Conservation (phyloP, 2,329 filamentous ascomycete genomes). For the Blastomyces gilchristii region DNA sequence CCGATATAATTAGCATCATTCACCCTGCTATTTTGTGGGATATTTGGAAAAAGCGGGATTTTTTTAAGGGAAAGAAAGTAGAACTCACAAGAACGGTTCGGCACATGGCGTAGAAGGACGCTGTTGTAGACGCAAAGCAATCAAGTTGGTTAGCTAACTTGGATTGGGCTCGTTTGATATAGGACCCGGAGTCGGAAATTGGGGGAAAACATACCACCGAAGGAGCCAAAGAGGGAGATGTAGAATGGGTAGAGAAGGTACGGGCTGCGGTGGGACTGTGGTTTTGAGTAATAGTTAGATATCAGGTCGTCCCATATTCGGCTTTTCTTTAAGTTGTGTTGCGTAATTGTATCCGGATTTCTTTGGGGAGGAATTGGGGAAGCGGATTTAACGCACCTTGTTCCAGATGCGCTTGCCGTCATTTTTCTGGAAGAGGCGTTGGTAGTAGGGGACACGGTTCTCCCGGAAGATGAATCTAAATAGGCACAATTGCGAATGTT, state of each 20-base stretch:
- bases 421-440: conserved; percentile 55
- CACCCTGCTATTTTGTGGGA: conserved; percentile 1
- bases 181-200: neutral
- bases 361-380: neutral
- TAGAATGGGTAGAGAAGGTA: conserved; percentile 54
- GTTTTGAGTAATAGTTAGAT: conserved; percentile 7
- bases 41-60: neutral
- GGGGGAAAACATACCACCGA: conserved; percentile 34
- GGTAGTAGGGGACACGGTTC: conserved; percentile 59
- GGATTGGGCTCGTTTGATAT: neutral
- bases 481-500: conserved; percentile 10
- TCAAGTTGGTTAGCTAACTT: conserved; percentile 7
- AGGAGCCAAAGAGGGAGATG: conserved; percentile 39
- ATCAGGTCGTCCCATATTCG: neutral
- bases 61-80: neutral
- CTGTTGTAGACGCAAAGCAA: conserved; percentile 16
- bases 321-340: too few relatives aligned
- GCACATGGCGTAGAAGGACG: conserved; percentile 35
- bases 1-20: conserved; percentile 16
- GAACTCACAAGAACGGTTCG: conserved; percentile 36
- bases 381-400: conserved; percentile 45
- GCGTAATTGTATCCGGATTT: neutral
- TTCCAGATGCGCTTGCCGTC: conserved; percentile 58
- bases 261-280: conserved; percentile 45
- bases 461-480: conserved; percentile 49